A percentile compares a stretch with the other conserved stretches of the same genome.
Conservation (phyloP, 768 basidiomycete genomes). For the Suillus fuscotomentosus region DNA sequence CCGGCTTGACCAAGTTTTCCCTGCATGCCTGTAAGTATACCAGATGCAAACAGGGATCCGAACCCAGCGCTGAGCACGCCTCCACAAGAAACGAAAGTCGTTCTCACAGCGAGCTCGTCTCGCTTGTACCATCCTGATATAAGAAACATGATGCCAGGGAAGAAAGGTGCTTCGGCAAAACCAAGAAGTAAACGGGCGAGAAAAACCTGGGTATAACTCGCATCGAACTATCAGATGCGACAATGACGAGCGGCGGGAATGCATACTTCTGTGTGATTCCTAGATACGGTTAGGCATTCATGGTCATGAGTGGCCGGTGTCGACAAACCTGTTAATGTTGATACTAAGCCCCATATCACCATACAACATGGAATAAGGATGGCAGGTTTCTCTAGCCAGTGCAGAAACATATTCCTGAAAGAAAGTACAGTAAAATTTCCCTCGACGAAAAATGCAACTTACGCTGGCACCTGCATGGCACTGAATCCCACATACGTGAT, state of each 20-base stretch:
- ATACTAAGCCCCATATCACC: slow-evolving; percentile 63
- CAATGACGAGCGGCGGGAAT: background rate
- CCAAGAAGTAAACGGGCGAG: slow-evolving; percentile 74
- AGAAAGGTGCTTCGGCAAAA: slow-evolving; percentile 64
- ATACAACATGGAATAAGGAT: slow-evolving; percentile 60
- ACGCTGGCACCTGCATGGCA: slow-evolving; percentile 72
- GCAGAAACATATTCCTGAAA: slow-evolving; percentile 63
- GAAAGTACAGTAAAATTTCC: background rate
- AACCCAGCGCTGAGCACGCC: slow-evolving; percentile 75
- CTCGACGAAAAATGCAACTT: slow-evolving; percentile 24
- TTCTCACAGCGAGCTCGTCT: slow-evolving; percentile 64
- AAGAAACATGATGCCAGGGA: slow-evolving; percentile 62
- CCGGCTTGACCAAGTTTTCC: slow-evolving; percentile 61
- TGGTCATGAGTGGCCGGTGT: background rate
- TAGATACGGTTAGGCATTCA: slow-evolving; percentile 20
- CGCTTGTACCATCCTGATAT: slow-evolving; percentile 63
- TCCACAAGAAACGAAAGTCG: slow-evolving; percentile 63
- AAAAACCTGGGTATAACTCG: slow-evolving; percentile 56
- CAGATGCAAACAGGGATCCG: slow-evolving; percentile 70
- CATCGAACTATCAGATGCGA: slow-evolving; percentile 20
- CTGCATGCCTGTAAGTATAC: slow-evolving; percentile 66
- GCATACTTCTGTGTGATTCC: slow-evolving; percentile 33
- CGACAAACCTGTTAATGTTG: slow-evolving; percentile 45
- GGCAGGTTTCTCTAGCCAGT: slow-evolving; percentile 61
- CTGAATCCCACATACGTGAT: slow-evolving; percentile 67